A percentile compares a stretch with the other conserved stretches of the same genome.
Conservation (phyloP, 2,329 filamentous ascomycete genomes). For the Colletotrichum tofieldiae region DNA sequence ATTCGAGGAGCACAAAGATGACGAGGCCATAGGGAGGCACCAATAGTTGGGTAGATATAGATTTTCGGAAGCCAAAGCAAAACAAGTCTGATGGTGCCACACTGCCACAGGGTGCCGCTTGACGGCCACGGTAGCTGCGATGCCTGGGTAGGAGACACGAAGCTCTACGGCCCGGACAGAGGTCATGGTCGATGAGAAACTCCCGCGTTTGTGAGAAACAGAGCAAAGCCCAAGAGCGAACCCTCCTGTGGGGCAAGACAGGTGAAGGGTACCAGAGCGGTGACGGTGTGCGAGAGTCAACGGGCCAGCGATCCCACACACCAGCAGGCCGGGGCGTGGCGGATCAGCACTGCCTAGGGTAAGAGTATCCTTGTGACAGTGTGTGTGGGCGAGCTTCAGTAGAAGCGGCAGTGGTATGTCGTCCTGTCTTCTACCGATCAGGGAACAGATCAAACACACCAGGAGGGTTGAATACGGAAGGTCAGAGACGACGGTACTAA, state of each 20-base stretch:
- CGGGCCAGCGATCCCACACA: slow-evolving; percentile 30
- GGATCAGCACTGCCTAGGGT: slow-evolving; percentile 28
- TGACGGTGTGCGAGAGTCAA: slow-evolving; percentile 8
- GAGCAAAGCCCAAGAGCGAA: neutral
- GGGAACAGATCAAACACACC: slow-evolving; percentile 39
- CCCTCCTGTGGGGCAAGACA: slow-evolving; percentile 1
- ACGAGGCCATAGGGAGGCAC: slow-evolving; percentile 13
- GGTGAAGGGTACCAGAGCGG: neutral
- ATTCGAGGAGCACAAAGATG: neutral
- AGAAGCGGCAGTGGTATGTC: slow-evolving; percentile 15
- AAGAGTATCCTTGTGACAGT: slow-evolving; percentile 14
- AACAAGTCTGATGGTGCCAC: slow-evolving; percentile 28
- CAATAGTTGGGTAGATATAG: slow-evolving; percentile 23
- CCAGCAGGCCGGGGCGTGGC: slow-evolving; percentile 25
- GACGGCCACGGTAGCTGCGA: slow-evolving; percentile 4
- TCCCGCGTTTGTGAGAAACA: slow-evolving; percentile 11
- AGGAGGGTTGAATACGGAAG: slow-evolving; percentile 30
- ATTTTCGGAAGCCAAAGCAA: slow-evolving; percentile 19
- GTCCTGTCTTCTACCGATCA: slow-evolving; percentile 40
- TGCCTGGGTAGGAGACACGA: slow-evolving; percentile 6
- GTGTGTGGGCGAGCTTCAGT: slow-evolving; percentile 14
- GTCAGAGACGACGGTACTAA: slow-evolving; percentile 32
- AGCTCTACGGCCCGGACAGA: neutral
- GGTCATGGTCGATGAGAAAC: neutral
- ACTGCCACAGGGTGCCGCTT: slow-evolving; percentile 14